Evolutionary conservation across 2,329 filamentous ascomycete genomes (phyloP).

Genomic region (Nemania sp.): DNA sequence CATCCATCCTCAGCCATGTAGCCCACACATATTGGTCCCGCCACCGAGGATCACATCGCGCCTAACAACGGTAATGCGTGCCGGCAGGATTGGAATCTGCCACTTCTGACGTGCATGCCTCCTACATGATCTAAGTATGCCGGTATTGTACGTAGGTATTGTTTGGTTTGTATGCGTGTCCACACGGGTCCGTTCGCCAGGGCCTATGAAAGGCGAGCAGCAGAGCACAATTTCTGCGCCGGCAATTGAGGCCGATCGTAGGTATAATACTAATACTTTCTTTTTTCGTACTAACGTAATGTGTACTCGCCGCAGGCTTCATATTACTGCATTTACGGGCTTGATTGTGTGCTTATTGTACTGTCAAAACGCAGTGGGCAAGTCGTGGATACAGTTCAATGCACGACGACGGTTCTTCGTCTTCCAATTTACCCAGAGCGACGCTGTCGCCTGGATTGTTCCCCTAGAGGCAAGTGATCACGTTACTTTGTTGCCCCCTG

Average conservation of each 20-base stretch:
- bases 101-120: conserved; percentile 20
- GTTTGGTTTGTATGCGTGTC: too few species aligned
- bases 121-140: neutral
- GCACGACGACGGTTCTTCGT: neutral
- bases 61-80: neutral
- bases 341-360: too few species aligned
- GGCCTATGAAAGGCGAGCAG: too few species aligned
- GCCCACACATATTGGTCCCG: neutral
- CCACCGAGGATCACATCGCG: neutral
- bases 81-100: conserved; percentile 5
- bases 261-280: too few species aligned
- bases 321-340: too few species aligned
- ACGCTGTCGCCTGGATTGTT: neutral
- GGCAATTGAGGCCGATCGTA: too few species aligned
- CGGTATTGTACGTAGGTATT: neutral
- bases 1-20: neutral
- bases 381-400: neutral
- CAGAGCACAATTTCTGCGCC: too few species aligned
- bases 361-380: too few species aligned
- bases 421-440: neutral
- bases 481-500: too few species aligned
- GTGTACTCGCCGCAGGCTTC: too few species aligned
- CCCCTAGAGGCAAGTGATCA: neutral
- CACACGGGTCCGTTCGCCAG: too few species aligned
- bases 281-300: too few species aligned